Base-by-base conservation (phyloP, 805 yeast genomes). In the Wickerhamiella dianesei region DNA sequence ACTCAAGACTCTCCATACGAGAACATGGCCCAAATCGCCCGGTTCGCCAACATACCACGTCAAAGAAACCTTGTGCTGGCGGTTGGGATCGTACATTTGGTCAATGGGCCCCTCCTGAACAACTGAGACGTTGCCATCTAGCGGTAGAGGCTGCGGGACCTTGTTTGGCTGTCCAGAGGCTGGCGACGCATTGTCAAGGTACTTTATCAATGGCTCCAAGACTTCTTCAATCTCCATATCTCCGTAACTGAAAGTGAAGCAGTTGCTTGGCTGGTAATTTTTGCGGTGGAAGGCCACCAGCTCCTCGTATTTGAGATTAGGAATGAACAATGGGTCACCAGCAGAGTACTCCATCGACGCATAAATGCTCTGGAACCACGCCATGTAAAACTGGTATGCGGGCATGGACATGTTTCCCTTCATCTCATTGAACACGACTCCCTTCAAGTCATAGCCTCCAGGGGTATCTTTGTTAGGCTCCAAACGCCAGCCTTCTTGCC, bases 401-500 rank as follows among this genome's bases (percentile, higher is more conserved):
- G 95, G 76, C 62, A 86, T 89, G 0, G 95, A 82, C 59, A 85
- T 76, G 64, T 89, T 96, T 6, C 98, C 98, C 64, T 92, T 92
- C 98, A 92, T 92, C 66, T 92, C 98, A 61, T 92, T 92, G 62
- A 83, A 92, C 2, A 92, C 98, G 32, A 92, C 98, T 41, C 98
- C 98, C 64, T 92, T 92, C 64, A 86, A 85, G 18, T 47, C 46
- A 3, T 37, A 41, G 8, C 41, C 46, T 4, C 77, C 64, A 45
- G 70, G 72, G 45, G 74, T 74, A n/a, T 36, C 39, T n/a, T 13
- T 12, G 16, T 13, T 14, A 54, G 85, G 76, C 63, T 92, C 98
- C 37, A 92, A 67, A 60, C 98, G 77, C 98, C 98, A 92, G 35
- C 98, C 98, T 66, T 92, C 98, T 67, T 92, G 98, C 52, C 72